Conservation (phyloP, 2,329 filamentous ascomycete species). For the Microcera coccophila region DNA sequence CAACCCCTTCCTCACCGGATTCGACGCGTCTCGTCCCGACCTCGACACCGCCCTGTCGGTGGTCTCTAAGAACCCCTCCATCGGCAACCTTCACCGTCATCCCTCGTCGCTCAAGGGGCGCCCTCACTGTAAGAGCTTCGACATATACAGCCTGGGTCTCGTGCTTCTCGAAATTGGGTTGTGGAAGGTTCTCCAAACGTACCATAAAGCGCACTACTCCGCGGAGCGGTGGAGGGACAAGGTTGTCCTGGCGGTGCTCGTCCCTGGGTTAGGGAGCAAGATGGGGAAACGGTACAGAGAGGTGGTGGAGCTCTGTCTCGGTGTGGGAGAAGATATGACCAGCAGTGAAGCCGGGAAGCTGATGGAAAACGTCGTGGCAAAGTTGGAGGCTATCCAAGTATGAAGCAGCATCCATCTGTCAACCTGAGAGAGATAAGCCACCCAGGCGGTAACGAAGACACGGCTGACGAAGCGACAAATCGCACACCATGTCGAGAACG, state of each 20-base stretch:
- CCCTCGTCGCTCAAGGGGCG: conserved; percentile 40
- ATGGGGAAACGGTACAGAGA: conserved; percentile 38
- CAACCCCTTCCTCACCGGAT: conserved; percentile 47
- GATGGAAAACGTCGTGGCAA: conserved; percentile 41
- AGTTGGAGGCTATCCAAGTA: conserved; percentile 36
- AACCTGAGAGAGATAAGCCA: neutral
- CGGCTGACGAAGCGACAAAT: too few species aligned
- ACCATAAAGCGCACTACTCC: conserved; percentile 41
- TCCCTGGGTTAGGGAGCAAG: conserved; percentile 40
- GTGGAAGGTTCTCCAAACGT: conserved; percentile 42
- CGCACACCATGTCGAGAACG: too few species aligned
- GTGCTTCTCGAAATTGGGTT: conserved; percentile 49
- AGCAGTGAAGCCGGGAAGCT: conserved; percentile 36
- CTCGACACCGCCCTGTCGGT: conserved; percentile 48
- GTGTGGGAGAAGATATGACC: conserved; percentile 35
- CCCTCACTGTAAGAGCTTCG: conserved; percentile 46
- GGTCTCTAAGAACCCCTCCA: conserved; percentile 39
- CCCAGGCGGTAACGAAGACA: too few species aligned
- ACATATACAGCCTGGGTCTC: conserved; percentile 51
- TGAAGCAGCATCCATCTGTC: conserved; percentile 12
- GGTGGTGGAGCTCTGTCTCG: conserved; percentile 41
- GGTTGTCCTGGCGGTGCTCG: conserved; percentile 38
- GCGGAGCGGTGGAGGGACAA: conserved; percentile 41
- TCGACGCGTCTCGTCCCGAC: conserved; percentile 53
- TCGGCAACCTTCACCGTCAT: conserved; percentile 45